These are phyloP conservation scores for Ramaria sp. DNA, from an alignment of 768 basidiomycete species.

Conservation along the genomic window DNA sequence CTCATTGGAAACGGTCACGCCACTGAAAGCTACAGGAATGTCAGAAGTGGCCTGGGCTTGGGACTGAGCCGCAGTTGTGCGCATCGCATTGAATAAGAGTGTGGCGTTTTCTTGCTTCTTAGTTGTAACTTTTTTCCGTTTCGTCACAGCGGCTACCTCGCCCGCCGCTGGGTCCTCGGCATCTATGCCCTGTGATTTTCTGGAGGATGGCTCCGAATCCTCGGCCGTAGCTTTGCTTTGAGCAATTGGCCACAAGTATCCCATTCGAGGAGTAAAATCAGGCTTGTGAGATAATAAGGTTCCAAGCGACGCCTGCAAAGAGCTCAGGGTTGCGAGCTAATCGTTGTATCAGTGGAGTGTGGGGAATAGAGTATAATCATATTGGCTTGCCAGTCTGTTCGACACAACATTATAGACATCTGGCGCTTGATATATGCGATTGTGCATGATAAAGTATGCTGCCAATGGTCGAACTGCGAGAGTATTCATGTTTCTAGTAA, in stretches of 20 bases:
- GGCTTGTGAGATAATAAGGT: conserved; percentile 65
- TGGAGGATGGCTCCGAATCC: conserved; percentile 13
- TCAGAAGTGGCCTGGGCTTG: not conserved
- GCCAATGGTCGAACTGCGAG: conserved; percentile 63
- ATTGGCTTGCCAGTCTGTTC: conserved; percentile 57
- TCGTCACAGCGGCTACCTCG: not conserved
- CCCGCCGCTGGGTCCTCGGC: not conserved
- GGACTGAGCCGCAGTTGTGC: conserved; percentile 55
- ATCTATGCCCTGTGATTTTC: conserved; percentile 13
- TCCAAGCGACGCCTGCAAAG: conserved; percentile 69
- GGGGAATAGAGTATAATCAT: not conserved
- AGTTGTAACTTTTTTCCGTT: conserved; percentile 8
- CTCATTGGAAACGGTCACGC: conserved; percentile 15
- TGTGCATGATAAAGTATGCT: conserved; percentile 82
- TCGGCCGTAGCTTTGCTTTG: conserved; percentile 17
- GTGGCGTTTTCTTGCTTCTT: conserved; percentile 59
- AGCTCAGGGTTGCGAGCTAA: conserved; percentile 59
- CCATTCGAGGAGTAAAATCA: conserved; percentile 73
- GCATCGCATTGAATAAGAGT: conserved; percentile 70
- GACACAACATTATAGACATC: conserved; percentile 77
- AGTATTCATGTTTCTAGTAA: not conserved
- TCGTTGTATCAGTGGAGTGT: not conserved
- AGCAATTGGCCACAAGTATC: conserved; percentile 77
- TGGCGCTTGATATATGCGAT: conserved; percentile 81
- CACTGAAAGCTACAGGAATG: conserved; percentile 9